Conservation (phyloP, 257 asterid genomes). For the Dorcoceras hygrometricum region DNA sequence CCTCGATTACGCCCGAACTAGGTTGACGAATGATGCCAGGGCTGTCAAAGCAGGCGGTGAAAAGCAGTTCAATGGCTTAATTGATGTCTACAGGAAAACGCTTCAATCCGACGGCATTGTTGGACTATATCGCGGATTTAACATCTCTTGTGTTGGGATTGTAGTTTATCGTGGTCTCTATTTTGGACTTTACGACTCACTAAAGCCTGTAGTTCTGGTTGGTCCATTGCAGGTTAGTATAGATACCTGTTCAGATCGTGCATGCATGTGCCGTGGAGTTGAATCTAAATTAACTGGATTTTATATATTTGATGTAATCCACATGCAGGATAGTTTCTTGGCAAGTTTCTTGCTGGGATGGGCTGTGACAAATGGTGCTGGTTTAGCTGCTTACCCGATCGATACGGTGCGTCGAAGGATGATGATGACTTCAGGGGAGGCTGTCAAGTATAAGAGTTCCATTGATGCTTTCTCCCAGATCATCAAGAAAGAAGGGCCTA, state of each 20-base stretch:
- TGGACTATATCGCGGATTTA: conserved; percentile 49
- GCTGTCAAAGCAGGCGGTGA: conserved; percentile 37
- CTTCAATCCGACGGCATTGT: conserved; percentile 41
- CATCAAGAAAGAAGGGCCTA: conserved; percentile 20
- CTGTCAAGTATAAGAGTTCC: conserved; percentile 4
- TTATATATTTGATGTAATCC: background rate
- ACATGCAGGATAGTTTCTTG: conserved; percentile 28
- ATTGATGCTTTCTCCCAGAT: conserved; percentile 27
- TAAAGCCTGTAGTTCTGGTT: conserved; percentile 43
- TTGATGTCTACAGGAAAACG: conserved; percentile 46
- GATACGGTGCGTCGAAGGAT: background rate
- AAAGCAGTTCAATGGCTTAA: conserved; percentile 28
- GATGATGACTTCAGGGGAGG: background rate
- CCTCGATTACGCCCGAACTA: conserved; percentile 43
- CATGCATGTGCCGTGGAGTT: background rate
- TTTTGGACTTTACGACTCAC: conserved; percentile 45
- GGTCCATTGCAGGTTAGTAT: conserved; percentile 35
- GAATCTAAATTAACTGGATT: background rate
- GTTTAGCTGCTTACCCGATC: conserved; percentile 23
- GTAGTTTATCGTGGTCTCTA: conserved; percentile 49
- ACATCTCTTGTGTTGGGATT: conserved; percentile 46
- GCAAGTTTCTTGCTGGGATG: conserved; percentile 30
- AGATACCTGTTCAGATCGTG: background rate
- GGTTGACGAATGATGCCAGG: conserved; percentile 45
- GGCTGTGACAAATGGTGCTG: conserved; percentile 27